Conservation (phyloP, 1,284 basidiomycete species). For the Heterobasidion annosum region DNA sequence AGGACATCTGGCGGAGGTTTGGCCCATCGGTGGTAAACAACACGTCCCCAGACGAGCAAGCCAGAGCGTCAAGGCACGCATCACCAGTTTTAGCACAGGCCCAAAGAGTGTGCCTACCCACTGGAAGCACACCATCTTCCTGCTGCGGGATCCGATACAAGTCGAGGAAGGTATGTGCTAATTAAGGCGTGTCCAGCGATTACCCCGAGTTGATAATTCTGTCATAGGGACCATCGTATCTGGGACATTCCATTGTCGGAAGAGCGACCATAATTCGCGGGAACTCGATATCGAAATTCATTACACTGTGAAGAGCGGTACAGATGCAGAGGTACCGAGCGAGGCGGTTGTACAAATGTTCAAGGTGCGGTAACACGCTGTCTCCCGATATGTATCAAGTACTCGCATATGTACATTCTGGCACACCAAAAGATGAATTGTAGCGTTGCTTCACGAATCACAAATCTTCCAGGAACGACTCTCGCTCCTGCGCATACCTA, state of each 20-base stretch:
- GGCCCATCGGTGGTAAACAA: conserved; percentile 59
- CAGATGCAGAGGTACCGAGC: conserved; percentile 18
- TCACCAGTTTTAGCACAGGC: conserved; percentile 81
- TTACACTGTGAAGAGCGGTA: conserved; percentile 46
- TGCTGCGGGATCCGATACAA: conserved; percentile 73
- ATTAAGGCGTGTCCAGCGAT: background rate
- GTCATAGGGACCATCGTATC: conserved; percentile 61
- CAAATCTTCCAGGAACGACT: too few relatives aligned
- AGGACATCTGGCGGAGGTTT: conserved; percentile 61
- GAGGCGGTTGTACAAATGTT: conserved; percentile 65
- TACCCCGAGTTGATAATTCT: background rate
- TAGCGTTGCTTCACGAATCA: too few relatives aligned
- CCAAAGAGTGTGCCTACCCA: conserved; percentile 87
- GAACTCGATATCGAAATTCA: conserved; percentile 93
- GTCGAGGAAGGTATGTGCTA: conserved; percentile 57
- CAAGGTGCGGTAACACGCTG: conserved; percentile 25
- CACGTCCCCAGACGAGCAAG: conserved; percentile 40
- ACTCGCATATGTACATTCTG: background rate
- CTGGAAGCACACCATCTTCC: conserved; percentile 95
- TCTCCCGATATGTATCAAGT: background rate
- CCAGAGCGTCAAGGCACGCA: conserved; percentile 24
- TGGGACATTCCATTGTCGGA: conserved; percentile 79
- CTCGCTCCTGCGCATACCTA: too few relatives aligned
- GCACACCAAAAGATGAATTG: background rate
- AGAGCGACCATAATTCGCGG: conserved; percentile 75